These are phyloP conservation scores for Pseudophaeomoniella oleicola DNA, from an alignment of 2,329 filamentous ascomycete genomes.

Conservation along the genomic window DNA sequence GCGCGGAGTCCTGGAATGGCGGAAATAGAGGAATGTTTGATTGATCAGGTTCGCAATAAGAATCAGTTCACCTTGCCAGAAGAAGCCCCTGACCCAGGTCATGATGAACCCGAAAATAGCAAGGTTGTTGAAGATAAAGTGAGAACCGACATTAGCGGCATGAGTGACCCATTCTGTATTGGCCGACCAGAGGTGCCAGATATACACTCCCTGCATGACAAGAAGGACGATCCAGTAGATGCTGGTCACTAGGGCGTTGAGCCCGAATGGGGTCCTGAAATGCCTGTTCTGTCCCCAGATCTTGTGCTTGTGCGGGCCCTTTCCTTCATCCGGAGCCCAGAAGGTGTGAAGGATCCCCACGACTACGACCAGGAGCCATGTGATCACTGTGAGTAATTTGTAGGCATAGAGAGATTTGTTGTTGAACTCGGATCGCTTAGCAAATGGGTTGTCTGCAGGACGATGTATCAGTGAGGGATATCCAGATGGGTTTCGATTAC, in stretches of 20 bases:
- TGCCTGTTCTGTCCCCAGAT: constrained; percentile 63
- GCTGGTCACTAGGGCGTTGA: constrained; percentile 47
- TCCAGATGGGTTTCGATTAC: not conserved
- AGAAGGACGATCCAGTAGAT: constrained; percentile 74
- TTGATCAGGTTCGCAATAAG: constrained; percentile 73
- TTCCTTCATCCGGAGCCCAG: constrained; percentile 48
- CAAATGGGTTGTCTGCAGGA: constrained; percentile 59
- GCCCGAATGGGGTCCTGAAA: constrained; percentile 57
- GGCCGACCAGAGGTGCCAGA: constrained; percentile 59
- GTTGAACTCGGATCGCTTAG: constrained; percentile 52
- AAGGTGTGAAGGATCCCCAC: constrained; percentile 62
- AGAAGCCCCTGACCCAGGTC: constrained; percentile 64
- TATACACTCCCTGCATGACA: constrained; percentile 60
- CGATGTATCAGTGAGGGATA: not conserved
- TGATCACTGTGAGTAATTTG: constrained; percentile 58
- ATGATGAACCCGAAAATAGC: constrained; percentile 70
- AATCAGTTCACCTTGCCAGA: constrained; percentile 61
- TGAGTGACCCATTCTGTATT: constrained; percentile 48
- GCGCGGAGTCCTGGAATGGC: constrained; percentile 54
- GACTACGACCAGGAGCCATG: constrained; percentile 61
- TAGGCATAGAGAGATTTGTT: constrained; percentile 51
- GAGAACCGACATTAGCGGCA: constrained; percentile 63
- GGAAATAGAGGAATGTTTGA: constrained; percentile 64
- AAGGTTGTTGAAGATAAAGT: constrained; percentile 73
- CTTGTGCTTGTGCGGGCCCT: constrained; percentile 35